Percentiles rank a stretch among this genome's conserved stretches.
Conservation (phyloP, 2,329 filamentous ascomycete species). For the Aspergillus amoenus region DNA sequence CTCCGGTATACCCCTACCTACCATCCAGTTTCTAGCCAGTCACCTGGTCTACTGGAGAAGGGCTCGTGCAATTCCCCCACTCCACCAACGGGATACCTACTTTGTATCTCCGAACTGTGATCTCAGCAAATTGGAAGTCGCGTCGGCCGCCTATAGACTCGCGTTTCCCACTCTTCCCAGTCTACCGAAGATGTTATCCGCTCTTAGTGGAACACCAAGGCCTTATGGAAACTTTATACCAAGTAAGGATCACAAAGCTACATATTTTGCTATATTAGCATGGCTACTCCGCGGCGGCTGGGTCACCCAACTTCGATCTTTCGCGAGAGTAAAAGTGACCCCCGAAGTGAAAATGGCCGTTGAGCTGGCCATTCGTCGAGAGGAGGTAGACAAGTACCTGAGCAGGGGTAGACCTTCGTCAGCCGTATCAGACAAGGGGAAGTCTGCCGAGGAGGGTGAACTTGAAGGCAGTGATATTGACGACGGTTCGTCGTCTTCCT, state of each 20-base stretch:
- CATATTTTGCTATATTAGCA: slow-evolving; percentile 86
- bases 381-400: slow-evolving; percentile 53
- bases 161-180: slow-evolving; percentile 81
- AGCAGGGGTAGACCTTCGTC: slow-evolving; percentile 26
- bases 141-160: slow-evolving; percentile 69
- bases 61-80: slow-evolving; percentile 84
- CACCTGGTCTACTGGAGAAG: slow-evolving; percentile 97
- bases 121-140: slow-evolving; percentile 66
- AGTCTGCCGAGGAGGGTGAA: slow-evolving; percentile 10
- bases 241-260: slow-evolving; percentile 79
- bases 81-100: slow-evolving; percentile 87
- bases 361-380: slow-evolving; percentile 66
- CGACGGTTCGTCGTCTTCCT: slow-evolving; percentile 37
- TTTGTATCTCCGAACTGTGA: slow-evolving; percentile 90
- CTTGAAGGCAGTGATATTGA: slow-evolving; percentile 21
- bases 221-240: slow-evolving; percentile 83
- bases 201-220: slow-evolving; percentile 75
- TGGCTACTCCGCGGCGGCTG: slow-evolving; percentile 92
- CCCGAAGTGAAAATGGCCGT: slow-evolving; percentile 81
- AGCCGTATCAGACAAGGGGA: slow-evolving; percentile 9
- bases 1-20: slow-evolving; percentile 68
- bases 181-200: slow-evolving; percentile 81
- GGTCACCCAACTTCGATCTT: slow-evolving; percentile 90
- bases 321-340: slow-evolving; percentile 82
- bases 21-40: slow-evolving; percentile 83